Base-by-base conservation (phyloP, 164 flowering plant species). In the Paratinospora sagittata region DNA sequence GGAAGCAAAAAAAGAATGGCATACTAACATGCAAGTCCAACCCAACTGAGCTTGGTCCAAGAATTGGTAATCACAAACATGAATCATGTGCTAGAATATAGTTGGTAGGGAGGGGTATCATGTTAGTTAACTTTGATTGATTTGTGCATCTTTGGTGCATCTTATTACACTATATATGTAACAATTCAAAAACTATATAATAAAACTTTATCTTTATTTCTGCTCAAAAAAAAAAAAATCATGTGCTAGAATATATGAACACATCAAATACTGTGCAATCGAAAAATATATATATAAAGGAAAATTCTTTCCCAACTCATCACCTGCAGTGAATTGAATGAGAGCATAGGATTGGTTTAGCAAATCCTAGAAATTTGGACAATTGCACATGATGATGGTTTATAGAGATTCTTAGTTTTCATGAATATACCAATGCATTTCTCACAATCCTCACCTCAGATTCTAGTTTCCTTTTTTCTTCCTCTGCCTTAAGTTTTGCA, bases 401-500 rank as follows among this genome's bases (percentile, higher is more conserved):
- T 21, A 55, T 21, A 55, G 19, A 17, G 8, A 23, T 21, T 19
- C 21, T 14, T 55, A n/a, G 26, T n/a, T 55, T 16, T 55, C 61
- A 55, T 55, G 24, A 55, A 55, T 55, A 9, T 21, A 2, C 24
- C 21, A 55, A 55, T 21, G 37, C 24, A 43, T 33, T 57, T 55
- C 49, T 57, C 63, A 52, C 2, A 41, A 74, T 67, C 65, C 82
- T 84, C 74, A 92, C 99, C 94, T 95, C 99, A 41, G 90, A 82
- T 81, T 91, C 97, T 39, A 92, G 80, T 74, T 69, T 84, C 73
- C 75, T 81, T 76, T 80, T 85, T 76, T 91, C 97, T 74, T 92
- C 96, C 75, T 87, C 89, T 19, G 92, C 95, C 77, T 92, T 92
- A 57, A 81, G 72, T 78, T 85, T 91, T 63, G 96, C 94, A 71